Conservation (phyloP, 2,329 filamentous ascomycete genomes). For the Xylaria multiplex region DNA sequence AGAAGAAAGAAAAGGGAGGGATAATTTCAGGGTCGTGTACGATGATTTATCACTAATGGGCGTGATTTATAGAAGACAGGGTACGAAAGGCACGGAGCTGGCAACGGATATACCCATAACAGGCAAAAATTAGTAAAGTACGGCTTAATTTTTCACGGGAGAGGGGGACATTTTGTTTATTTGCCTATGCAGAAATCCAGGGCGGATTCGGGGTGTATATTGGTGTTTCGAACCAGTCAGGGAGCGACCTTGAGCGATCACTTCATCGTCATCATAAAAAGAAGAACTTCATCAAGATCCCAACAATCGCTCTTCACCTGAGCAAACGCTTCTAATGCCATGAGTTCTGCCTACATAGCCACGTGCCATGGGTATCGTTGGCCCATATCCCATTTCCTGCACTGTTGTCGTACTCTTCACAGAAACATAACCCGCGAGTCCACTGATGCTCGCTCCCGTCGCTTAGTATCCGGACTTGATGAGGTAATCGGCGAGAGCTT, state of each 20-base stretch:
- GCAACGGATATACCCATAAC: slow-evolving; percentile 35
- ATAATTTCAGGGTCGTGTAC: slow-evolving; percentile 24
- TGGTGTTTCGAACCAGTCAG: slow-evolving; percentile 39
- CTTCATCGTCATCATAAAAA: slow-evolving; percentile 33
- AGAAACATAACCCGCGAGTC: slow-evolving; percentile 22
- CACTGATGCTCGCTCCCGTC: slow-evolving; percentile 20
- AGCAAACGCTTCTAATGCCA: slow-evolving; percentile 36
- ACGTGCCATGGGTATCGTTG: slow-evolving; percentile 36
- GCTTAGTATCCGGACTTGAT: slow-evolving; percentile 77
- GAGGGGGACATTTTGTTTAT: slow-evolving; percentile 37
- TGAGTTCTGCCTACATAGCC: slow-evolving; percentile 37
- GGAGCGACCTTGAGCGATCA: slow-evolving; percentile 31
- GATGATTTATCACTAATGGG: slow-evolving; percentile 26
- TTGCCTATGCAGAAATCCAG: slow-evolving; percentile 51
- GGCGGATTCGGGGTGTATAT: slow-evolving; percentile 44
- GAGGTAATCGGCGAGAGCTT: slow-evolving; percentile 88
- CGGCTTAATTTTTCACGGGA: slow-evolving; percentile 24
- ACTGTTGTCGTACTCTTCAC: slow-evolving; percentile 19
- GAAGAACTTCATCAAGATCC: slow-evolving; percentile 32
- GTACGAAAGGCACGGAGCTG: slow-evolving; percentile 21
- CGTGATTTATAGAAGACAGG: slow-evolving; percentile 24
- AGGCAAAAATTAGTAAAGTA: slow-evolving; percentile 25
- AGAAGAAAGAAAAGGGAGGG: neutral
- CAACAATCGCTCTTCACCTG: slow-evolving; percentile 30
- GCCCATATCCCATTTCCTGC: slow-evolving; percentile 23